Evolutionary conservation across 2,329 filamentous ascomycete genomes (phyloP).

Genomic region (Ascochyta koolunga): DNA sequence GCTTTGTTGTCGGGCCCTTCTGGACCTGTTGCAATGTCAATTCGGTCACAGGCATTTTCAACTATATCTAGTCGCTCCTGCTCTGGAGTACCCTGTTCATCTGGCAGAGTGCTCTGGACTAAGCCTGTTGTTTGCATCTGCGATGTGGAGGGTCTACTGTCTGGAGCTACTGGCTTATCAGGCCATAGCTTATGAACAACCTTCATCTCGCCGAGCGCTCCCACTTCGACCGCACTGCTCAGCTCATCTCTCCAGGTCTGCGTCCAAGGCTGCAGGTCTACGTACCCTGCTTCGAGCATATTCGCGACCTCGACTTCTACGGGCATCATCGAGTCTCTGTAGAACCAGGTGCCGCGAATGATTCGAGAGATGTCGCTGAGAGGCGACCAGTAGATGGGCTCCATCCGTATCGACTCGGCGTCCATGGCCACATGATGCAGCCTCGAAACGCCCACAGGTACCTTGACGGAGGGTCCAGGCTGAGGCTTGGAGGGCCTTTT

Average conservation of each 20-base stretch:
- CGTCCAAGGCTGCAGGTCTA: conserved; percentile 84
- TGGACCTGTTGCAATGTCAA: conserved; percentile 55
- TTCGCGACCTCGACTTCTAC: conserved; percentile 87
- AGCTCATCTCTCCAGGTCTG: conserved; percentile 93
- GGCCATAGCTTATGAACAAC: conserved; percentile 85
- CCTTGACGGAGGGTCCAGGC: conserved; percentile 57
- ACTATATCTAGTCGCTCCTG: conserved; percentile 51
- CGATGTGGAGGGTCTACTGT: conserved; percentile 52
- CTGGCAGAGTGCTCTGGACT: conserved; percentile 42
- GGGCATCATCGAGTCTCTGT: conserved; percentile 91
- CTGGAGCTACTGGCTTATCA: conserved; percentile 61
- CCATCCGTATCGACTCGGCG: conserved; percentile 69
- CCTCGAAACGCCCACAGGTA: conserved; percentile 88
- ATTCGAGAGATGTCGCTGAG: conserved; percentile 87
- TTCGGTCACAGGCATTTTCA: conserved; percentile 54
- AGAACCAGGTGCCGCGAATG: conserved; percentile 93
- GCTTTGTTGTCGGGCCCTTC: conserved; percentile 57
- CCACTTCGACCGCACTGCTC: conserved; percentile 86
- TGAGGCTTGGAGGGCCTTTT: conserved; percentile 31
- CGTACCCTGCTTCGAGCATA: conserved; percentile 88
- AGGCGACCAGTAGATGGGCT: conserved; percentile 97
- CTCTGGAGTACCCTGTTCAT: conserved; percentile 50
- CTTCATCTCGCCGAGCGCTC: conserved; percentile 88
- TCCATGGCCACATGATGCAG: conserved; percentile 88
- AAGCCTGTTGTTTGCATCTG: conserved; percentile 39